These are phyloP conservation scores for Suhomyces emberorum DNA, from an alignment of 805 yeast species.

Conservation along the genomic window DNA sequence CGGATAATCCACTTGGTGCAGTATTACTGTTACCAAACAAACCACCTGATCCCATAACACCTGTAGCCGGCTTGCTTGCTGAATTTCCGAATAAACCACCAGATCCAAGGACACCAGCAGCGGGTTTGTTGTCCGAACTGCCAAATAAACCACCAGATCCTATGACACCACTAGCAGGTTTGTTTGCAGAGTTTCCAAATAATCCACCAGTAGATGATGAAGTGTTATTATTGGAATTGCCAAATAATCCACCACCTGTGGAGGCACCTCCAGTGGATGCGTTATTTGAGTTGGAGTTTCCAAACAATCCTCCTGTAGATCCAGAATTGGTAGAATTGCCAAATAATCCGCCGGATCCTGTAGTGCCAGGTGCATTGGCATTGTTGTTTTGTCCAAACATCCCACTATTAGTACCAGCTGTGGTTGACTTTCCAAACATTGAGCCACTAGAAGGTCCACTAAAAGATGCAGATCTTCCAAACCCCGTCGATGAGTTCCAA, in stretches of 20 bases:
- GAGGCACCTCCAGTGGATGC: slow-evolving; percentile 15
- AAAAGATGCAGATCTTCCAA: slow-evolving; percentile 20
- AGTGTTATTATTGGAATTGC: slow-evolving; percentile 13
- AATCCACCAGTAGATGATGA: slow-evolving; percentile 4
- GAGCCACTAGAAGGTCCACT: slow-evolving; percentile 13
- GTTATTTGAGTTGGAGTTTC: slow-evolving; percentile 8
- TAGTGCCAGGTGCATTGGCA: slow-evolving; percentile 1
- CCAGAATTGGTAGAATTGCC: slow-evolving; percentile 20
- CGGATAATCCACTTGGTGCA: no score
- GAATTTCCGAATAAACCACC: no score
- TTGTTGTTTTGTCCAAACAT: slow-evolving; percentile 13
- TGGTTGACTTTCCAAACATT: slow-evolving; percentile 14
- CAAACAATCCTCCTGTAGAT: slow-evolving; percentile 12
- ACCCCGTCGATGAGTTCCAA: slow-evolving; percentile 22
- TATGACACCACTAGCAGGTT: background rate
- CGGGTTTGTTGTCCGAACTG: no score
- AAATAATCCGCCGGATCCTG: slow-evolving; percentile 22
- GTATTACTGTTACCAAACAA: no score
- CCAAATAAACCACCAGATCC: slow-evolving; percentile 2
- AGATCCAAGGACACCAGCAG: no score
- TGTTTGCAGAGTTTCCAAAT: background rate
- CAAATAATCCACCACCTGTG: slow-evolving; percentile 20
- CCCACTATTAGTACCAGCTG: slow-evolving; percentile 4
- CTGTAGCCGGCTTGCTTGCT: no score
- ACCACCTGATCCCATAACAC: no score